Base-by-base conservation (phyloP, 805 yeast genomes). In the Metschnikowia gelsemii region DNA sequence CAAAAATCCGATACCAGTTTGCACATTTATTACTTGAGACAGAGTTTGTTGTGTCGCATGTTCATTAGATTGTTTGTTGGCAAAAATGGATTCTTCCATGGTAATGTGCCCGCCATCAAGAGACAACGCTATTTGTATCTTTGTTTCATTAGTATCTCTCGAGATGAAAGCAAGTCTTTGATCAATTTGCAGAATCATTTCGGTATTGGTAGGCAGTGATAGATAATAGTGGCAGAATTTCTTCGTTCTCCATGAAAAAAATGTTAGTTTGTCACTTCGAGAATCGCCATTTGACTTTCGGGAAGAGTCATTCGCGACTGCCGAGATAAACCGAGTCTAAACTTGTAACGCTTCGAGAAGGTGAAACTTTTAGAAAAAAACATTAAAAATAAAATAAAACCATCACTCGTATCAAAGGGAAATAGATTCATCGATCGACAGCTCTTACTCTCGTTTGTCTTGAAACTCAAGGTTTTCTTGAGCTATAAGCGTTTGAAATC, bases 1-100 rank as follows among this genome's bases (percentile, higher is more conserved):
- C 44, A 91, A 68, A 60, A 93, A 93, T 1, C 98, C 99, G 41
- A 93, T 78, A 39, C 99, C 99, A 0, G 98, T 85, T 56, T 87
- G 85, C 38, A 93, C 80, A 23, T 80, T 72, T 45, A 93, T 89
- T 8, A 75, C 70, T 63, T 91, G 98, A 5, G 84, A 64, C 11
- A 75, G 66, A 0, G 95, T 79, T 17, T 74, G 59, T 58, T 88
- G 95, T 17, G 82, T 59, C 17, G 95, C 95, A 56, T 79, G 84
- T 13, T 41, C 54, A 19, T 37, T 45, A 3, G 13, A 8, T 11
- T 16, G 8, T 19, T 35, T 14, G 18, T 22, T 11, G 8, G 13
- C 23, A 25, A 84, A 70, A 22, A 86, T 72, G 16, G 89, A 80
- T 39, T 79, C 68, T 24, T 78, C 79, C 22, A 90, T 63, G 16